Evolutionary conservation across 2,329 filamentous ascomycete genomes (phyloP).

Genomic region (Alternaria arbusti): DNA sequence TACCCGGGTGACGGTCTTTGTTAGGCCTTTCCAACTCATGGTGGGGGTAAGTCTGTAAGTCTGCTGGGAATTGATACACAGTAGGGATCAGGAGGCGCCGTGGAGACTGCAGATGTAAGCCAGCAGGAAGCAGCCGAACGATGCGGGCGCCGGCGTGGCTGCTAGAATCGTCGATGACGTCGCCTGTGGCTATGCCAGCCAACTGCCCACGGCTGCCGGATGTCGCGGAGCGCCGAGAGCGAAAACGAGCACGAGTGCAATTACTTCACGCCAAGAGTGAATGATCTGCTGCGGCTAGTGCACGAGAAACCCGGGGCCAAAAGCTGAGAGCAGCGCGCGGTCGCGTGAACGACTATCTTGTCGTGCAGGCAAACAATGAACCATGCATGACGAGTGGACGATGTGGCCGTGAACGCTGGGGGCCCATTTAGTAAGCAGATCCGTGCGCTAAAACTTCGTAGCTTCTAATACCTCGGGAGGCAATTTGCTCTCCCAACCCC

Average conservation of each 20-base stretch:
- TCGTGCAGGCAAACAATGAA: slow-evolving; percentile 8
- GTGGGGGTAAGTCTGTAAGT: slow-evolving; percentile 14
- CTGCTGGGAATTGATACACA: slow-evolving; percentile 12
- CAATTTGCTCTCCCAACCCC: slow-evolving; percentile 4
- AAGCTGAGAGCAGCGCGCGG: background rate
- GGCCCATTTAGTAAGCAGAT: background rate
- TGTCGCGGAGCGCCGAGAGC: slow-evolving; percentile 9
- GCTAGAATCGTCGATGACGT: slow-evolving; percentile 13
- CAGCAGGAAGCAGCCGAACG: slow-evolving; percentile 16
- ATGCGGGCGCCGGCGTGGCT: slow-evolving; percentile 38
- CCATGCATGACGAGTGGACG: background rate
- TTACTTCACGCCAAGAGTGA: background rate
- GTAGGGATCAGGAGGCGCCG: slow-evolving; percentile 6
- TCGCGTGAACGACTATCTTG: background rate
- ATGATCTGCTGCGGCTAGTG: background rate
- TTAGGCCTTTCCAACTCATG: slow-evolving; percentile 98
- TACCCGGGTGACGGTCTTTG: slow-evolving; percentile 87
- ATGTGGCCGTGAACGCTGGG: background rate
- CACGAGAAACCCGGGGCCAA: background rate
- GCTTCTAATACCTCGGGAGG: slow-evolving; percentile 8
- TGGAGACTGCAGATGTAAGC: background rate
- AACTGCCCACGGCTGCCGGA: slow-evolving; percentile 6
- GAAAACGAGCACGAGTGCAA: background rate
- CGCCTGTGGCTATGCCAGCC: slow-evolving; percentile 13
- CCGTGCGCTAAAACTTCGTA: background rate